These are phyloP conservation scores for Phytophthora fragariaefolia DNA, from an alignment of 352 stramenopile species.

Conservation along the genomic window DNA sequence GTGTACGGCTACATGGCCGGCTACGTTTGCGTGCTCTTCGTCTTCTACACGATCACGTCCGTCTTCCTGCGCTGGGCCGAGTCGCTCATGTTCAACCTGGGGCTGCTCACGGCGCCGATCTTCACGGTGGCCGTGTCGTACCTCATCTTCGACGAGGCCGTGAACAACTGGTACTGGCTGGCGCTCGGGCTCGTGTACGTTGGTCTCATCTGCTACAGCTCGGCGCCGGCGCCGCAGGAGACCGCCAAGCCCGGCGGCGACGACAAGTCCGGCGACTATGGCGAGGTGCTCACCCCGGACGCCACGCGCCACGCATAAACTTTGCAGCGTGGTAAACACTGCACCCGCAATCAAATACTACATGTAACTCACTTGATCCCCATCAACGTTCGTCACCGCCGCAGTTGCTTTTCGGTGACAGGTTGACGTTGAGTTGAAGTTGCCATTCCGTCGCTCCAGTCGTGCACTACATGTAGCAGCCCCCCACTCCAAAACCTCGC, in stretches of 20 bases:
- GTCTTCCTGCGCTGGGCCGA: conserved; percentile 67
- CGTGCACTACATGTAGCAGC: too few species aligned
- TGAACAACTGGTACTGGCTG: conserved; percentile 72
- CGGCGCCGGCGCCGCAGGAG: conserved; percentile 43
- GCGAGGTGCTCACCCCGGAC: conserved; percentile 26
- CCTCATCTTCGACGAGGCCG: conserved; percentile 60
- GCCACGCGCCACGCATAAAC: conserved; percentile 27
- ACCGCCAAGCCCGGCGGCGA: conserved; percentile 10
- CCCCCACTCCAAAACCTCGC: too few species aligned
- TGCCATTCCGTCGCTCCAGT: too few species aligned
- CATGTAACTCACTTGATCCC: too few species aligned
- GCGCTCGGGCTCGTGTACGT: conserved; percentile 67
- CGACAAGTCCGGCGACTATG: conserved; percentile 25
- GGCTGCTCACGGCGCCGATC: conserved; percentile 59
- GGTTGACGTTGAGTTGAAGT: too few species aligned
- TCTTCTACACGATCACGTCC: conserved; percentile 68
- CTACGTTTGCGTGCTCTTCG: conserved; percentile 63
- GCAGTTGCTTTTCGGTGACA: too few species aligned
- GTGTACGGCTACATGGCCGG: conserved; percentile 66
- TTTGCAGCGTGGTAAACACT: too few species aligned
- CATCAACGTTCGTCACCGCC: too few species aligned
- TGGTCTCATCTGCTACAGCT: conserved; percentile 57
- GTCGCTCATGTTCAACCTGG: conserved; percentile 77
- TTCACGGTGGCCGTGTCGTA: conserved; percentile 69
- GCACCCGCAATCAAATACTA: too few species aligned